Percentiles rank a stretch among this genome's conserved stretches.
Evolutionary conservation across 768 basidiomycete species (phyloP).

Genomic region (Suillus variegatus): DNA sequence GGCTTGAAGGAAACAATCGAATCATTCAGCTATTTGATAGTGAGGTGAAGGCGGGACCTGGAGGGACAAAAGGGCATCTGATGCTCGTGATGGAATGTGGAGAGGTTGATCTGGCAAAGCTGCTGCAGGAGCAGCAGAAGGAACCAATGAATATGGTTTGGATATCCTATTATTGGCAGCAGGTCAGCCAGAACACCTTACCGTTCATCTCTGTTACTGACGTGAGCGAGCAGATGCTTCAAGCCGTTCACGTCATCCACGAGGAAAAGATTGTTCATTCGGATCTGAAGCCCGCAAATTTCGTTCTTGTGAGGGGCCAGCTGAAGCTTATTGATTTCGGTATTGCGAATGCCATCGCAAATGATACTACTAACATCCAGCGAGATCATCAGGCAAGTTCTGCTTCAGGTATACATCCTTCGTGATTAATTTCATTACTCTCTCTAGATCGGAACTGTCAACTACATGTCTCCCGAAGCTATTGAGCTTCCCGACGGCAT

Average conservation of each 20-base stretch:
- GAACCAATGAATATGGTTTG: constrained; percentile 91
- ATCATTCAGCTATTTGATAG: constrained; percentile 93
- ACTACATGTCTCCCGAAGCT: constrained; percentile 99
- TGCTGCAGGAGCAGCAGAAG: constrained; percentile 83
- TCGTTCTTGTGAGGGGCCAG: constrained; percentile 92
- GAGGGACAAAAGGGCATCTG: constrained; percentile 71
- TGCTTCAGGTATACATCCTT: not conserved
- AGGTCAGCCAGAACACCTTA: constrained; percentile 52
- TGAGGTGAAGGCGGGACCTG: constrained; percentile 69
- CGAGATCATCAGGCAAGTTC: constrained; percentile 83
- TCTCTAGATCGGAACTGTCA: constrained; percentile 87
- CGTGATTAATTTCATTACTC: constrained; percentile 1
- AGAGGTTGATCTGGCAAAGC: constrained; percentile 85
- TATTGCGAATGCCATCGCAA: constrained; percentile 98
- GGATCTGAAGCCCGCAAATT: constrained; percentile 97
- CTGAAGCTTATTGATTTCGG: constrained; percentile 99
- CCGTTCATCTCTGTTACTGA: constrained; percentile 1
- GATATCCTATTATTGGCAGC: constrained; percentile 96
- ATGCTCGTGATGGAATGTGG: constrained; percentile 97
- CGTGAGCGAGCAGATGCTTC: constrained; percentile 72
- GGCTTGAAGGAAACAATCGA: constrained; percentile 90
- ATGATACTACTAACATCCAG: constrained; percentile 98
- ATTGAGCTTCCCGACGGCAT: constrained; percentile 87
- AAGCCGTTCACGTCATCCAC: constrained; percentile 98
- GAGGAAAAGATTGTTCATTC: constrained; percentile 99